phyloP scores from a whole-genome alignment of 495 filamentous ascomycete genomes.

The Aspergillus cavernicola region DNA sequence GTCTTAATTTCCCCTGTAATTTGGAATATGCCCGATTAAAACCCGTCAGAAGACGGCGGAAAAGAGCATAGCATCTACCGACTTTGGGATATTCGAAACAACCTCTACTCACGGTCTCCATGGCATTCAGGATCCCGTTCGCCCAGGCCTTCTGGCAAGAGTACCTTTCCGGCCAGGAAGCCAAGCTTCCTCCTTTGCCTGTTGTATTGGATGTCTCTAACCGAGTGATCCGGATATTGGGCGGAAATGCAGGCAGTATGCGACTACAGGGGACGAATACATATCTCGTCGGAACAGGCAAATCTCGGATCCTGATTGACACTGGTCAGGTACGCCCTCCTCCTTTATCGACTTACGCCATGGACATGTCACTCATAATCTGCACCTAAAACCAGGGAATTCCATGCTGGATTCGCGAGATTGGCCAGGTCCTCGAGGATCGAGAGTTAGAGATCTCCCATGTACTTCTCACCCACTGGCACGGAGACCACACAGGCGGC shows the following conservation, averaged over 20 bases:
- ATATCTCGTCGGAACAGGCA: constrained; percentile 70
- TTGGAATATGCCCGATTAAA: constrained; percentile 6
- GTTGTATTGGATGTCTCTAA: constrained; percentile 40
- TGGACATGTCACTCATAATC: background rate
- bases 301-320: constrained; percentile 61
- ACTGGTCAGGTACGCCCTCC: constrained; percentile 39
- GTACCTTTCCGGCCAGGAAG: constrained; percentile 34
- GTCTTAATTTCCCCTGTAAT: background rate
- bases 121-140: constrained; percentile 6
- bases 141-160: constrained; percentile 21
- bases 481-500: constrained; percentile 73
- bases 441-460: constrained; percentile 47
- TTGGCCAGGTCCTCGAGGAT: constrained; percentile 20
- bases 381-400: constrained; percentile 25
- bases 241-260: constrained; percentile 65
- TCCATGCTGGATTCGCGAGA: constrained; percentile 26
- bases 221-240: constrained; percentile 48
- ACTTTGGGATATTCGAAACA: background rate
- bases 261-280: constrained; percentile 67
- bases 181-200: constrained; percentile 28
- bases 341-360: background rate
- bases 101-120: background rate
- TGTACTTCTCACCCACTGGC: constrained; percentile 79
- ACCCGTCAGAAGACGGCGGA: background rate
- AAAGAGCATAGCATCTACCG: background rate